phyloP scores from a whole-genome alignment of 2,329 filamentous ascomycete species.

The Juglanconis sp. region DNA sequence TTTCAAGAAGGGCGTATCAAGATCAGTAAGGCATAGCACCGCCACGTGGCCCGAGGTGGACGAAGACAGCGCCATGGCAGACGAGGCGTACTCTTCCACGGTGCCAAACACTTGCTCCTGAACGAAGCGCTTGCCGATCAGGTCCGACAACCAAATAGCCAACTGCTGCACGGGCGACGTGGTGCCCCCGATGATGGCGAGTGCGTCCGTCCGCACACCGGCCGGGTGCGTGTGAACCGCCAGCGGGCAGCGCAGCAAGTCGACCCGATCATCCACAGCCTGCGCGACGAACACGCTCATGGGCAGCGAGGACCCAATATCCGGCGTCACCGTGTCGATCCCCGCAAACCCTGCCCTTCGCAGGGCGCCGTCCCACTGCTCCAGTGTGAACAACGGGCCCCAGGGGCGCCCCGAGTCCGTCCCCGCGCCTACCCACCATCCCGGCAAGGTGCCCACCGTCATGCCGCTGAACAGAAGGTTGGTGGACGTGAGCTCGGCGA shows the following conservation, averaged over 20 bases:
- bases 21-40: neutral
- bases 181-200: neutral
- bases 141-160: neutral
- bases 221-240: neutral
- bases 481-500: slow-evolving; percentile 14
- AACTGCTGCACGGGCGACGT: neutral
- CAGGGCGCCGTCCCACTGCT: neutral
- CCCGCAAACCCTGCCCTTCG: neutral
- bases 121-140: neutral
- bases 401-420: neutral
- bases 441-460: slow-evolving; percentile 10
- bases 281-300: slow-evolving; percentile 7
- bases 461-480: no score
- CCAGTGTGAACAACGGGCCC: neutral
- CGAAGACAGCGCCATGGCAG: neutral
- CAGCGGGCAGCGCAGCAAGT: neutral
- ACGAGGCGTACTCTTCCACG: no score
- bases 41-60: neutral
- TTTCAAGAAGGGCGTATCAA: slow-evolving; percentile 10
- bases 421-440: slow-evolving; percentile 12
- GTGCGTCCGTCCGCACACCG: neutral
- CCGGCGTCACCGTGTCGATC: neutral
- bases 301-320: no score
- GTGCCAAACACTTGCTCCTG: neutral
- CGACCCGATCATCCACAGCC: neutral